Base-by-base conservation (phyloP, 106 monocot genomes). In the Platanthera zijinensis region DNA sequence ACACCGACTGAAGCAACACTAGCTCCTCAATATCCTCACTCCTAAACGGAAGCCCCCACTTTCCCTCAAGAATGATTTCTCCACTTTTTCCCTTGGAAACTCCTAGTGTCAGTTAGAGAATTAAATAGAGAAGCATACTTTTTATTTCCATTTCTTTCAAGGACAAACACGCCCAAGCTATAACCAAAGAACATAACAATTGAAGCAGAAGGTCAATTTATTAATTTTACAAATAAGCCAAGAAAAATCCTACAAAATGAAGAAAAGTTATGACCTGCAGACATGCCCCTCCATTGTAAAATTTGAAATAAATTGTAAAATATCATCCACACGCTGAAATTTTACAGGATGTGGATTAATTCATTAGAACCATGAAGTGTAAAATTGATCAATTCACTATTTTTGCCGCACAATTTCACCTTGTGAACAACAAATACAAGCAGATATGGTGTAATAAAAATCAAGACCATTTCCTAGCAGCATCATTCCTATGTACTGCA, bases 11-110 rank as follows among this genome's bases (percentile, higher is more conserved):
- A n/a, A n/a, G n/a, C n/a, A n/a, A n/a, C n/a, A n/a, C n/a, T n/a
- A n/a, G n/a, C n/a, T n/a, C n/a, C n/a, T n/a, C n/a, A n/a, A n/a
- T n/a, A n/a, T n/a, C n/a, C n/a, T n/a, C n/a, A n/a, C n/a, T n/a
- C n/a, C n/a, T n/a, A n/a, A n/a, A n/a, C n/a, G n/a, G n/a, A n/a
- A n/a, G n/a, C n/a, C n/a, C n/a, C n/a, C n/a, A n/a, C n/a, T n/a
- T n/a, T n/a, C n/a, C 99, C 99, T 94, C 82, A 99, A 85, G 79
- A 99, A 99, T 74, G 99, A 94, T 84, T 99, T 99, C 85, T 99
- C 99, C 94, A 99, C 84, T n/a, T n/a, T 81, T 99, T 99, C 54
- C 99, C 99, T 78, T 99, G 99, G 61, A 92, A 99, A 78, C 99
- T 94, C 80, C 94, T 82, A 70, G 62, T 78, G 12, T 83, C 75